Evolutionary conservation across 2,329 filamentous ascomycete species (phyloP).

Genomic region (Shiraia bambusicola): DNA sequence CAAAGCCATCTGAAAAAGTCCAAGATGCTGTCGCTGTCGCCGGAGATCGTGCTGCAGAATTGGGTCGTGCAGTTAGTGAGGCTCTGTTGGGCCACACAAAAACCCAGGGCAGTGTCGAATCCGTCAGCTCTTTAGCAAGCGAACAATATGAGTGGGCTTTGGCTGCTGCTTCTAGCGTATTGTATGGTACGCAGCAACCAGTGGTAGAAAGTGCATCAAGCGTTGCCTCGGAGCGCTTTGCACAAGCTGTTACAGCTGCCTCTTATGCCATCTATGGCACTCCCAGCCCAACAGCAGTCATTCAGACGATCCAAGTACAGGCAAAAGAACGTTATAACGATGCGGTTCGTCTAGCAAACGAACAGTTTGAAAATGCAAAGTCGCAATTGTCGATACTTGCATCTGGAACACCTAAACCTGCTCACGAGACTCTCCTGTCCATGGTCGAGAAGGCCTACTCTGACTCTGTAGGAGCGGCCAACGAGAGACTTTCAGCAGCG

Average conservation of each 20-base stretch:
- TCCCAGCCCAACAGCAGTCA: constrained; percentile 48
- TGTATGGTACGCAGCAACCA: constrained; percentile 54
- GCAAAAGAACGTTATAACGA: constrained; percentile 61
- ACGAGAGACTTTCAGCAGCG: constrained; percentile 58
- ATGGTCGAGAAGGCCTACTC: constrained; percentile 71
- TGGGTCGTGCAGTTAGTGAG: constrained; percentile 59
- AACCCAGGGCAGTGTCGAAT: constrained; percentile 52
- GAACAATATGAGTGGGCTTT: constrained; percentile 60
- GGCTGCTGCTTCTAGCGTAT: constrained; percentile 57
- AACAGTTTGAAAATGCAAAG: constrained; percentile 66
- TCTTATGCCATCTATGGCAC: constrained; percentile 59
- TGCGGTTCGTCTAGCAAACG: constrained; percentile 66
- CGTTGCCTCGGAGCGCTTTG: constrained; percentile 57
- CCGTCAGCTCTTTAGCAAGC: constrained; percentile 55
- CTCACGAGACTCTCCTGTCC: constrained; percentile 67
- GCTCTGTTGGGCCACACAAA: constrained; percentile 52
- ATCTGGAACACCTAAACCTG: constrained; percentile 67
- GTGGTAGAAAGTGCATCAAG: constrained; percentile 50
- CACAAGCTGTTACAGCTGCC: constrained; percentile 60
- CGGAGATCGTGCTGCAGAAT: constrained; percentile 54
- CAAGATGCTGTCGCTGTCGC: constrained; percentile 55
- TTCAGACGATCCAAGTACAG: constrained; percentile 51
- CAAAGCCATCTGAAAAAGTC: constrained; percentile 53
- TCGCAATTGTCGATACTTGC: constrained; percentile 68
- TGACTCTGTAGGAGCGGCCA: constrained; percentile 63